Evolutionary conservation across 164 flowering plant species (phyloP).

Genomic region (Litsea cubeba): DNA sequence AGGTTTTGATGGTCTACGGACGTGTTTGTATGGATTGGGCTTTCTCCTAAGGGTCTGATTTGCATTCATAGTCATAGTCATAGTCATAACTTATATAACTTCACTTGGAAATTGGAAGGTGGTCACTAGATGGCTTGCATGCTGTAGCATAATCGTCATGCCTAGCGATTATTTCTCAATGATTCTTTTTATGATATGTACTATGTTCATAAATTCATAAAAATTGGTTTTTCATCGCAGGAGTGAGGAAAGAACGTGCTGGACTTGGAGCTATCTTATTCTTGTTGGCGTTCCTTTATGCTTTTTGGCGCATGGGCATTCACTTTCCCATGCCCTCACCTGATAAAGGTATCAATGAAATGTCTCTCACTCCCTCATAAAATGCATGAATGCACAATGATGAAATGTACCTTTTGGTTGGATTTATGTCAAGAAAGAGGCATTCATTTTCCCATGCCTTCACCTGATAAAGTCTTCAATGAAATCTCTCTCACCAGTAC

Average conservation of each 20-base stretch:
- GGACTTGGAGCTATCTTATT: conserved; percentile 81
- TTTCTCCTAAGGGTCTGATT: no score
- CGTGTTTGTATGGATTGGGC: no score
- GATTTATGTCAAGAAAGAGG: not conserved
- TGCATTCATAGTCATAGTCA: no score
- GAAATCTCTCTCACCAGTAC: not conserved
- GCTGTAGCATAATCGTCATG: no score
- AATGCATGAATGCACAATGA: not conserved
- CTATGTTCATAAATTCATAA: conserved; percentile 1
- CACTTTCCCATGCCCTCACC: conserved; percentile 99
- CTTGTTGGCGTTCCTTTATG: conserved; percentile 85
- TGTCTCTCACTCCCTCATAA: not conserved
- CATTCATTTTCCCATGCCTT: conserved; percentile 97
- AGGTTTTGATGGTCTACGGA: no score
- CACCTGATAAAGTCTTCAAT: conserved; percentile 77
- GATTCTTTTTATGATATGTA: not conserved
- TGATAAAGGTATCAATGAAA: conserved; percentile 57
- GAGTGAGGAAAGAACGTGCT: conserved; percentile 83
- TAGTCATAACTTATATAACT: no score
- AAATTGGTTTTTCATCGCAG: conserved; percentile 28
- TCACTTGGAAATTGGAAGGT: no score
- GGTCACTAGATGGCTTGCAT: no score
- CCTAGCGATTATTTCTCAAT: no score
- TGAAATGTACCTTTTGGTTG: conserved; percentile 3
- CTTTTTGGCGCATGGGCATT: conserved; percentile 98